Evolutionary conservation across 768 basidiomycete genomes (phyloP).

Genomic region (Rickenella mellea): DNA sequence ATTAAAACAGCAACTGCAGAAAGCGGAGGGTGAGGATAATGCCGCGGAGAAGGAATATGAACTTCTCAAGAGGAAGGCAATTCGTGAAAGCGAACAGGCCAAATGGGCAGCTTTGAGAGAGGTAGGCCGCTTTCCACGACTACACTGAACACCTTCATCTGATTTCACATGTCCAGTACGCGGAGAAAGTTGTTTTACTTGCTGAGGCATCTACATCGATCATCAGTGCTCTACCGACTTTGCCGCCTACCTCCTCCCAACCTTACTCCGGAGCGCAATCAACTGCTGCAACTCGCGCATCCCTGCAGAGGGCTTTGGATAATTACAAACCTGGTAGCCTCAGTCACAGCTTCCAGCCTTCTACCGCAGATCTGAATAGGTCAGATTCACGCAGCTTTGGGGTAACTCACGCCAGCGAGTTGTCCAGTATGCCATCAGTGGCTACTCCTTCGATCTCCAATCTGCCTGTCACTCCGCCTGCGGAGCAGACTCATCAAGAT

Average conservation of each 20-base stretch:
- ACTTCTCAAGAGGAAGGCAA: constrained; percentile 64
- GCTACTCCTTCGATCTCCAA: constrained; percentile 15
- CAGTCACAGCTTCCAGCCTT: constrained; percentile 34
- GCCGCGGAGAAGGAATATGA: constrained; percentile 61
- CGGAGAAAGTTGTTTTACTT: constrained; percentile 68
- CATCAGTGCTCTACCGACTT: constrained; percentile 47
- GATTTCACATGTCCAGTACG: constrained; percentile 40
- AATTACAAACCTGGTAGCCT: constrained; percentile 64
- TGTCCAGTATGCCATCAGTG: constrained; percentile 42
- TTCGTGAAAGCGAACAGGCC: constrained; percentile 61
- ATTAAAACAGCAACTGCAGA: constrained; percentile 58
- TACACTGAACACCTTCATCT: not conserved
- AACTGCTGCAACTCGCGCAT: constrained; percentile 63
- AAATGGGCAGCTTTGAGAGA: constrained; percentile 82
- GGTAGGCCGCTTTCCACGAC: constrained; percentile 28
- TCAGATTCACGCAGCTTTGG: constrained; percentile 80
- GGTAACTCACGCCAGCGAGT: constrained; percentile 70
- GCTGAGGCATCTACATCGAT: constrained; percentile 63
- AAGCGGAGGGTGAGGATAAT: constrained; percentile 54
- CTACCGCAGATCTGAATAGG: constrained; percentile 48
- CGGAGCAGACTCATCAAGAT: constrained; percentile 7
- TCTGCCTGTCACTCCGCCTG: constrained; percentile 35
- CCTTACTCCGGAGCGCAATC: constrained; percentile 55
- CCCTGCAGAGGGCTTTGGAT: constrained; percentile 72
- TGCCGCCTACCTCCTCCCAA: constrained; percentile 47